A percentile compares a stretch with the other conserved stretches of the same genome.
Conservation (phyloP, 2,329 filamentous ascomycete genomes). For the Leptographium radiaticola region DNA sequence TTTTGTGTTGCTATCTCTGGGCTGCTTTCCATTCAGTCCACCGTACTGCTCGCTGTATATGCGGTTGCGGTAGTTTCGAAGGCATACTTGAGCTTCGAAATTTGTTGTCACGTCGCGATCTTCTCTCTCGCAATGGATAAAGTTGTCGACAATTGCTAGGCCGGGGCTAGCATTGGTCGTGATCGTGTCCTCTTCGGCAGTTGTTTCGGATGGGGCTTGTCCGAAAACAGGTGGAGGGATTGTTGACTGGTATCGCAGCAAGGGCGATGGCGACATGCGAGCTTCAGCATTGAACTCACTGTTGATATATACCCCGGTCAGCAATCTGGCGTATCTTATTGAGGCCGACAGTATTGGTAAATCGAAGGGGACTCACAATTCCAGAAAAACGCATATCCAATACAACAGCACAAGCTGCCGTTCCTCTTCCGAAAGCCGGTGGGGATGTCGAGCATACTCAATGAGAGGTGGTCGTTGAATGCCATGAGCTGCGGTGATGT, state of each 20-base stretch:
- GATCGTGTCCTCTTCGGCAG: background rate
- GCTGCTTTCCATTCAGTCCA: too few relatives aligned
- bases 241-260: slow-evolving; percentile 6
- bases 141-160: background rate
- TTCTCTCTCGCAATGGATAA: background rate
- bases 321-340: background rate
- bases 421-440: slow-evolving; percentile 2
- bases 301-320: background rate
- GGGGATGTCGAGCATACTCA: slow-evolving; percentile 2
- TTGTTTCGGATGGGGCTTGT: too few relatives aligned
- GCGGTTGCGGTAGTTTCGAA: slow-evolving; percentile 4
- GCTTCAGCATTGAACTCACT: slow-evolving; percentile 8
- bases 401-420: slow-evolving; percentile 7
- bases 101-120: background rate
- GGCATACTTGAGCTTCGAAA: slow-evolving; percentile 5
- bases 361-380: slow-evolving; percentile 5
- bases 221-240: slow-evolving; percentile 6
- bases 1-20: background rate
- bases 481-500: background rate
- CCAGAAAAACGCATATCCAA: slow-evolving; percentile 10
- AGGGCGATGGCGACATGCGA: slow-evolving; percentile 1
- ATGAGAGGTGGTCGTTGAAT: slow-evolving; percentile 1
- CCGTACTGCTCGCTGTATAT: slow-evolving; percentile 4
- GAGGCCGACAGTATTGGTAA: too few relatives aligned
- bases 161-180: background rate